A percentile compares a stretch with the other conserved stretches of the same genome.
Conservation (phyloP, 2,329 filamentous ascomycete genomes). For the Botrytis squamosa region DNA sequence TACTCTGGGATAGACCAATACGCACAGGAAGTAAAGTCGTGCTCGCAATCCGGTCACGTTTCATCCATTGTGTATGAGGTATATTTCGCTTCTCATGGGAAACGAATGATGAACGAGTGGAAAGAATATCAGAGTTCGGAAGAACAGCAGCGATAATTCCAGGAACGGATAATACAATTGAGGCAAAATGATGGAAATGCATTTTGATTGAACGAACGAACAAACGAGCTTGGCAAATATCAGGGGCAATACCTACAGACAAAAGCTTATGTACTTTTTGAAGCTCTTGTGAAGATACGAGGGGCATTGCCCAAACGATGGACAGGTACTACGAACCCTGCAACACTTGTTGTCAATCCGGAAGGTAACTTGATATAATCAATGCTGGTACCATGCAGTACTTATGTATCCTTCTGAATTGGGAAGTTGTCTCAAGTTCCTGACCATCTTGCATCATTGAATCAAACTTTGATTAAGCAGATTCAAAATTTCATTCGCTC, state of each 20-base stretch:
- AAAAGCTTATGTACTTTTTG: background rate
- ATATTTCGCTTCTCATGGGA: constrained; percentile 28
- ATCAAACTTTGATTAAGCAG: background rate
- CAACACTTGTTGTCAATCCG: constrained; percentile 20
- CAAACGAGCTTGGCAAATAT: background rate
- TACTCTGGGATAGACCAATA: constrained; percentile 46
- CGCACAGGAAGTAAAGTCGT: constrained; percentile 42
- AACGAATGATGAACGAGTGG: constrained; percentile 11
- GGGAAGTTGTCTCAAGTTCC: constrained; percentile 4
- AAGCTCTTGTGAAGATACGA: constrained; percentile 10
- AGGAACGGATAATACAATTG: background rate
- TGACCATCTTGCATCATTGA: constrained; percentile 13
- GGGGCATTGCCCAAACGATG: background rate
- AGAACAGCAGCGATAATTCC: constrained; percentile 2
- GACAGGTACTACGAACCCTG: constrained; percentile 9
- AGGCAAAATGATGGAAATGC: constrained; percentile 13
- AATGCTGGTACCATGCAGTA: constrained; percentile 1
- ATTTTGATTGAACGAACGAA: constrained; percentile 19
- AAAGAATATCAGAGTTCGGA: background rate
- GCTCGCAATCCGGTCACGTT: constrained; percentile 23
- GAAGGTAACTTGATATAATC: constrained; percentile 9
- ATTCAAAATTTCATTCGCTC: background rate
- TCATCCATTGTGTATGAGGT: constrained; percentile 25
- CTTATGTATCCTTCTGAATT: constrained; percentile 11
- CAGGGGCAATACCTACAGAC: background rate